These are phyloP conservation scores for Botryococcus braunii DNA, from an alignment of 163 green algal genomes.

Conservation along the genomic window DNA sequence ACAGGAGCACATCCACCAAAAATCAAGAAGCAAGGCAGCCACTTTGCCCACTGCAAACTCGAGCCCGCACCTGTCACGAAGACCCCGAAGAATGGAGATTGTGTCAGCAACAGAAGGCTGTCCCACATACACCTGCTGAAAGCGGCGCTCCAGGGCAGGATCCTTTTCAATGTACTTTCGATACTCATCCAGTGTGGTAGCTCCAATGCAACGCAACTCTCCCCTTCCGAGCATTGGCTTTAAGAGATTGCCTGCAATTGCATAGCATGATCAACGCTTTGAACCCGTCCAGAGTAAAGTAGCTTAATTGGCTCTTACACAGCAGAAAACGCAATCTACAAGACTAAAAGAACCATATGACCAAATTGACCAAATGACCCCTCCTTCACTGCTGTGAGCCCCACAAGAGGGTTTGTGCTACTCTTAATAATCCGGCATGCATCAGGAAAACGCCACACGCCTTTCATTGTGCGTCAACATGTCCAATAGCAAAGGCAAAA, in stretches of 20 bases:
- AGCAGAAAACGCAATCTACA: not conserved
- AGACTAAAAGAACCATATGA: not conserved
- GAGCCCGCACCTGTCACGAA: constrained; percentile 59
- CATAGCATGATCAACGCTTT: too few species aligned
- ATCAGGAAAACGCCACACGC: too few species aligned
- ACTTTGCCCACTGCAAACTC: too few species aligned
- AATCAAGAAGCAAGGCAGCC: too few species aligned
- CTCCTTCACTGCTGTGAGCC: too few species aligned
- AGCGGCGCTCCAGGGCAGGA: constrained; percentile 81
- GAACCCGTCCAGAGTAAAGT: too few species aligned
- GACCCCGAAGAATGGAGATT: constrained; percentile 81
- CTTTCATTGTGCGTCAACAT: too few species aligned
- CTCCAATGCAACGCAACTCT: constrained; percentile 90
- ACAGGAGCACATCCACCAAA: too few species aligned
- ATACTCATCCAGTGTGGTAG: constrained; percentile 92
- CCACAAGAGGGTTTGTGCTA: too few species aligned
- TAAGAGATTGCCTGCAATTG: constrained; percentile 67
- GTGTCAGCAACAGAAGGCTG: constrained; percentile 80
- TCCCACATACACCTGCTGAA: constrained; percentile 91
- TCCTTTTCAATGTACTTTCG: constrained; percentile 96
- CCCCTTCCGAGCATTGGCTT: constrained; percentile 86
- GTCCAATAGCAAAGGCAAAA: too few species aligned
- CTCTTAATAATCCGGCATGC: too few species aligned
- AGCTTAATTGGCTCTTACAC: not conserved
- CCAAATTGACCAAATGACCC: too few species aligned